Base-by-base conservation (phyloP, 1,139 yeast species). In the Suzukiozyma palmioleophila region DNA sequence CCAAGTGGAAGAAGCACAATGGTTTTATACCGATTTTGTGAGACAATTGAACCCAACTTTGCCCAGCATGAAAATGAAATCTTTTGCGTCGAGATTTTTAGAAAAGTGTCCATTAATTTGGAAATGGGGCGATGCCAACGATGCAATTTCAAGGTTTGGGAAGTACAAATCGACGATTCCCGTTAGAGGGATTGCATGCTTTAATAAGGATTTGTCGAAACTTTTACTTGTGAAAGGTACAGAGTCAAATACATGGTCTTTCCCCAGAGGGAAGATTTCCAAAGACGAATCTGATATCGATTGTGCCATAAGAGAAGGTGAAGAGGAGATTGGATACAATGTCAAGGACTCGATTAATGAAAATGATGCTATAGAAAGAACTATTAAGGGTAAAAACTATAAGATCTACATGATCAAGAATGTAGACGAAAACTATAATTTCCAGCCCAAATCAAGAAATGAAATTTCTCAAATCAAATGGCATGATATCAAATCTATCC, bases 1-100 rank as follows among this genome's bases (percentile, higher is more conserved):
- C 66, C 96, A 90, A 57, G 82, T 94, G 32, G 99, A 94, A 69
- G 98, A 94, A 61, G 98, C 98, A 2, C 96, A 89, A 54, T 94
- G 98, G 98, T 94, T 86, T 59, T 94, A 90, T 59, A 79, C 87
- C 36, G 99, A 94, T 62, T 90, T 84, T 55, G 73, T 84, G 12
- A 76, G 92, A 29, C 79, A 76, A 35, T 66, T 82, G 53, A 84
- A 88, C 57, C 94, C 95, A 2, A 62, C 74, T 25, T 69, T 92
- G 47, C 98, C 97, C 3, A 59, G 77, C 1, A 67, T 90, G 74
- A 85, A 83, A 54, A 81, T 90, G 77, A 84, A 84, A 56, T 62
- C 75, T n/a, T 90, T 94, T 60, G 81, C 92, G 0, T 76, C 84
- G 36, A 73, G 73, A 45, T 64, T 92, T 33, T 79, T 89, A 53